Conservation (phyloP, 2,329 filamentous ascomycete genomes). For the Sclerotinia trifoliorum region DNA sequence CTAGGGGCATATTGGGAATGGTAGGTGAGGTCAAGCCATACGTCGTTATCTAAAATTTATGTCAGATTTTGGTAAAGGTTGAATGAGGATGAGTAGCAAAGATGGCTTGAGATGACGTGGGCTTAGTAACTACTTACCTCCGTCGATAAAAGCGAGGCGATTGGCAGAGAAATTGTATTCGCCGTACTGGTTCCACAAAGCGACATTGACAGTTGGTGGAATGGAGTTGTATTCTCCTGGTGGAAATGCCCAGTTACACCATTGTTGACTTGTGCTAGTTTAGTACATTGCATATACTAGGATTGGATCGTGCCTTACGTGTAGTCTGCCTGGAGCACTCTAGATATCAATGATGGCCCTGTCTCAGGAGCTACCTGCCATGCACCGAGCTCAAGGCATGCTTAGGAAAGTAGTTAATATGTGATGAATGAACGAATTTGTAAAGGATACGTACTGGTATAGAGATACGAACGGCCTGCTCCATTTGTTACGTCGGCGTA, state of each 20-base stretch:
- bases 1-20: conserved; percentile 47
- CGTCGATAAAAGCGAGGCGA: conserved; percentile 52
- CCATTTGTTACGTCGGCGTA: conserved; percentile 47
- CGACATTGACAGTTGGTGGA: conserved; percentile 45
- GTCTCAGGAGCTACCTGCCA: conserved; percentile 49
- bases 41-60: conserved; percentile 41
- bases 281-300: not conserved
- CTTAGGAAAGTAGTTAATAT: conserved; percentile 21
- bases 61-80: conserved; percentile 12
- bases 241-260: conserved; percentile 55
- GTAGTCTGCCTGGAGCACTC: conserved; percentile 49
- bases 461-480: conserved; percentile 48
- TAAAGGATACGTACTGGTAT: conserved; percentile 41
- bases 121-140: conserved; percentile 38
- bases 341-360: conserved; percentile 48
- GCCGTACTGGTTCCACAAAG: conserved; percentile 48
- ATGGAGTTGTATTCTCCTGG: conserved; percentile 47
- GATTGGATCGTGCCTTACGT: conserved; percentile 43
- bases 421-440: not conserved
- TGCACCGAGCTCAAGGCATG: conserved; percentile 49
- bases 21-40: conserved; percentile 53
- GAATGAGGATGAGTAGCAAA: not conserved
- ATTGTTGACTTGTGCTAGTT: conserved; percentile 40
- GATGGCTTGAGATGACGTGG: not conserved
- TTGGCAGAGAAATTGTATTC: conserved; percentile 48